Evolutionary conservation across 179 eudicot species (phyloP).

Genomic region (Camellia oleifera): DNA sequence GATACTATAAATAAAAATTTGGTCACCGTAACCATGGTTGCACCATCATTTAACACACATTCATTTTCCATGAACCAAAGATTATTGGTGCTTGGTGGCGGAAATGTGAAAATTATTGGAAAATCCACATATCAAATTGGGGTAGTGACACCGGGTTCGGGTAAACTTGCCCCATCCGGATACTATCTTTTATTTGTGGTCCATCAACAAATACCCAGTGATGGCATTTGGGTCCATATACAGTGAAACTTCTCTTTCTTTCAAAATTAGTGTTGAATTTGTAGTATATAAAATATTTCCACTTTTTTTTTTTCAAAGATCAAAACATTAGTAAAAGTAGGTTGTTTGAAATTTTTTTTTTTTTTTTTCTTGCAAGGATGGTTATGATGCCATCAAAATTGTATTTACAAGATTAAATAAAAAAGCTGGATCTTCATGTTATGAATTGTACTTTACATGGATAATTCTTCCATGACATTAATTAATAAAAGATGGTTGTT

Average conservation of each 20-base stretch:
- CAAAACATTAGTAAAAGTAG: no score
- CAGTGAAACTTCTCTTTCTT: background rate
- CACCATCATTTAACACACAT: slow-evolving; percentile 75
- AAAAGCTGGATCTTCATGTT: no score
- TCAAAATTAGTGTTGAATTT: no score
- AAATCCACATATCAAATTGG: slow-evolving; percentile 13
- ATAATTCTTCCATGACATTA: no score
- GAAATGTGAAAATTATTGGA: slow-evolving; percentile 22
- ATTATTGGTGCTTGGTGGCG: slow-evolving; percentile 35
- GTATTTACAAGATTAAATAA: no score
- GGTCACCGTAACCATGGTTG: slow-evolving; percentile 41
- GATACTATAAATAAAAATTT: background rate
- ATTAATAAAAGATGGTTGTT: no score
- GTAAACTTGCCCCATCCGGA: slow-evolving; percentile 55
- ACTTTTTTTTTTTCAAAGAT: no score
- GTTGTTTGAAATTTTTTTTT: no score
- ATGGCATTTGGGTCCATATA: slow-evolving; percentile 57
- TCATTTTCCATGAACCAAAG: slow-evolving; percentile 84
- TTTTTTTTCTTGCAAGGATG: no score
- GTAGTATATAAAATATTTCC: no score
- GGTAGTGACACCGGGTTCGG: slow-evolving; percentile 29
- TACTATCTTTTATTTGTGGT: slow-evolving; percentile 58
- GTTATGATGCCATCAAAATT: no score
- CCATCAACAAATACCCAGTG: slow-evolving; percentile 50
- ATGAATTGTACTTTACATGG: no score